Conservation (phyloP, 768 basidiomycete species). For the Hygrophoropsis aurantiaca region DNA sequence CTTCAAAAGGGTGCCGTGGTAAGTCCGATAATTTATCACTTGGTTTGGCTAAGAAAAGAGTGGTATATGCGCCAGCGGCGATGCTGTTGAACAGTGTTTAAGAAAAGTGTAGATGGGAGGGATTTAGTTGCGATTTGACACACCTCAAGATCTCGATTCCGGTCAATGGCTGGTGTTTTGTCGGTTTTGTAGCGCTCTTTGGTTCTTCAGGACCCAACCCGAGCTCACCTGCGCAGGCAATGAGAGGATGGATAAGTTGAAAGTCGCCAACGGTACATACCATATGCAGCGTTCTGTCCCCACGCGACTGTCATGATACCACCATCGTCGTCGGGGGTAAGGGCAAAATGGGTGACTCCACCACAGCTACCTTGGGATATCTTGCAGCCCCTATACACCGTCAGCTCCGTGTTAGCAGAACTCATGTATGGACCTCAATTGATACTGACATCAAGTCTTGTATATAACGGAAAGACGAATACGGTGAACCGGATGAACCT, state of each 20-base stretch:
- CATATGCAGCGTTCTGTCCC: constrained; percentile 86
- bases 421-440: too few relatives aligned
- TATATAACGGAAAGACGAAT: constrained; percentile 82
- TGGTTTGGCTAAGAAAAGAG: constrained; percentile 77
- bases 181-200: constrained; percentile 86
- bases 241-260: background rate
- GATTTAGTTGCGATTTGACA: too few relatives aligned
- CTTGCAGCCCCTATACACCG: constrained; percentile 83
- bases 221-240: constrained; percentile 59
- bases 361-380: constrained; percentile 68
- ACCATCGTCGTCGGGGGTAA: constrained; percentile 73
- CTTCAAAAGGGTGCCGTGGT: constrained; percentile 75
- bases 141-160: constrained; percentile 73
- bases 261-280: constrained; percentile 30
- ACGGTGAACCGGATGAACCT: constrained; percentile 90
- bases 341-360: constrained; percentile 86
- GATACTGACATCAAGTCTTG: constrained; percentile 83
- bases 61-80: constrained; percentile 85
- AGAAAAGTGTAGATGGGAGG: constrained; percentile 10
- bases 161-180: constrained; percentile 63
- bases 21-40: constrained; percentile 74
- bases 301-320: constrained; percentile 82
- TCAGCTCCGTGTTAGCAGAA: too few relatives aligned
- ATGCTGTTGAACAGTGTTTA: constrained; percentile 45
- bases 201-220: constrained; percentile 78